phyloP scores from a whole-genome alignment of 768 basidiomycete genomes.

The Kwoniella heveanensis region DNA sequence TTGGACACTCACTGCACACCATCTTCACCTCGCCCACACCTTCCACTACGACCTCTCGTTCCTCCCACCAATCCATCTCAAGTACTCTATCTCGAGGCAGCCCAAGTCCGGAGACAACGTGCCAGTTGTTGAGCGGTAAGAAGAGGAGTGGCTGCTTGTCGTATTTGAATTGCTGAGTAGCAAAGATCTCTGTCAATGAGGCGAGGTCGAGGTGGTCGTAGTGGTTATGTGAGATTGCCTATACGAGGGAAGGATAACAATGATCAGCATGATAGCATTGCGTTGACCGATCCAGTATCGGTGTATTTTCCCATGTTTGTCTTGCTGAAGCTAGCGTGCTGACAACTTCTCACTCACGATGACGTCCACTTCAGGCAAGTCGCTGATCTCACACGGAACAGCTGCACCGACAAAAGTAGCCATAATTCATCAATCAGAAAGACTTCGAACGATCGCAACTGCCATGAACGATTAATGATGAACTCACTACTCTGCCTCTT shows the following conservation, averaged over 20 bases:
- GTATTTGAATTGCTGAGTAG: conserved; percentile 57
- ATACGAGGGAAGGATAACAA: too few relatives aligned
- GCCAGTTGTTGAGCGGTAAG: conserved; percentile 63
- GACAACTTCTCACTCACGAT: conserved; percentile 54
- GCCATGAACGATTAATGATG: too few relatives aligned
- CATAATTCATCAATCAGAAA: too few relatives aligned
- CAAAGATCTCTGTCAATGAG: conserved; percentile 34
- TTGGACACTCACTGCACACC: conserved; percentile 50
- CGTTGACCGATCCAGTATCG: too few relatives aligned
- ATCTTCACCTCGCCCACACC: conserved; percentile 44
- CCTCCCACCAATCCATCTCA: conserved; percentile 70
- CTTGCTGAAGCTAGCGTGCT: too few relatives aligned
- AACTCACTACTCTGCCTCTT: conserved; percentile 34
- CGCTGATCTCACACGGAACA: conserved; percentile 62
- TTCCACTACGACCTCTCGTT: conserved; percentile 49
- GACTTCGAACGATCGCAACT: too few relatives aligned
- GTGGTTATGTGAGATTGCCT: conserved; percentile 62
- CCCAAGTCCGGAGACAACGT: conserved; percentile 49
- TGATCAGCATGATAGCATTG: too few relatives aligned
- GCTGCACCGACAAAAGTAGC: conserved; percentile 23
- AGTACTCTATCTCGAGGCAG: conserved; percentile 59
- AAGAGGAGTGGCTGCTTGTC: conserved; percentile 64
- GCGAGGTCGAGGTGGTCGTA: conserved; percentile 52
- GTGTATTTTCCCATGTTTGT: too few relatives aligned
- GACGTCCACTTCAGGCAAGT: conserved; percentile 67